Evolutionary conservation across 2,329 filamentous ascomycete genomes (phyloP), one percentile per base, ranked within the genome.

Genomic region (Xylariaceae sp.): DNA sequence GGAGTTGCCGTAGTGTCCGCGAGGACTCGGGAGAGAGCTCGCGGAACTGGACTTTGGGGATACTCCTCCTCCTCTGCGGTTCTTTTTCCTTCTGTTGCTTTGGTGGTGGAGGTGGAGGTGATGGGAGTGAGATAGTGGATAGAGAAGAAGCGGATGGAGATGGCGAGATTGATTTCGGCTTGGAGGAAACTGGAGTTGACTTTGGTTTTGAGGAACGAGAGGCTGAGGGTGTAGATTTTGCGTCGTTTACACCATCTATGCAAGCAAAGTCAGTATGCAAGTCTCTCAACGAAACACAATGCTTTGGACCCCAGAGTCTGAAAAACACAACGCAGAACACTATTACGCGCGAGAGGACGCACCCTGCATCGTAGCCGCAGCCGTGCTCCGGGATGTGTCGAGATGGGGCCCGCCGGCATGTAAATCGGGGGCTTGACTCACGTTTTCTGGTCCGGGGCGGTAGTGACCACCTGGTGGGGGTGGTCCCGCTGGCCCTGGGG

Each of bases 1-100:
- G 62, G 44, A 59, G 62, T 30, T 53, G 60, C 33, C 56, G 54
- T 7, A 67, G 53, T 42, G 61, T 63, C 41, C 53, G 59, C 6
- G 60, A 62, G 2, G 65, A 66, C 38, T 66, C 49, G 1, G 65
- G 65, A 2, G 63, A 66, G n/a, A 66, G 60, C 6, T 62, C 55
- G 5, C 57, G 48, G 44, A 66, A 66, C 47, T 60, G 55, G 10
- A 66, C 64, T 47, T 54, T 65, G 5, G 57, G 42, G 1, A 45
- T 7, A 7, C 22, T 27, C 22, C 22, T 27, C 22, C 22, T 27
- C 22, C 22, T 27, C 22, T 27, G 4, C 22, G 22, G 22, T 27
- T 27, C 22, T 27, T 7, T 27, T 7, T 27, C 22, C 22, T 27
- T 27, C 22, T 27, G 22, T 27, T 27, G 4, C 22, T 7, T 27